Evolutionary conservation across 371 early-diverging fungal genomes (phyloP).

Genomic region (Umbelopsis sp.): DNA sequence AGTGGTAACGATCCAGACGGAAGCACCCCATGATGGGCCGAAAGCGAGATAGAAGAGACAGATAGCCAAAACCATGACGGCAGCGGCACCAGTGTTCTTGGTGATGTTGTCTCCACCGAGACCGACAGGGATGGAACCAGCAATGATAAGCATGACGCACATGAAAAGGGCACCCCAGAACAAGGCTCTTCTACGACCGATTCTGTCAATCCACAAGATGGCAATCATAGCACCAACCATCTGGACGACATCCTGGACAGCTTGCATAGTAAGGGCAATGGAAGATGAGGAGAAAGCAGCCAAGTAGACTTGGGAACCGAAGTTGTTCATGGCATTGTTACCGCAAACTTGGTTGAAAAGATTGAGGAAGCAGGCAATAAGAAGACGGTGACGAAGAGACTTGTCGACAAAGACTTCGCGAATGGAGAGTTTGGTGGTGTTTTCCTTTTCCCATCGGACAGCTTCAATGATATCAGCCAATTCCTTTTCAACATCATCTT

Average conservation of each 20-base stretch:
- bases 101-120: neutral
- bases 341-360: constrained; percentile 20
- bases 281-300: constrained; percentile 13
- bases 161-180: constrained; percentile 18
- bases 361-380: constrained; percentile 18
- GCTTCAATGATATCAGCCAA: constrained; percentile 15
- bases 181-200: constrained; percentile 14
- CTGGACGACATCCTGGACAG: constrained; percentile 16
- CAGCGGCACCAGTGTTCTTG: neutral
- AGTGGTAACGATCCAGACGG: constrained; percentile 14
- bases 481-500: constrained; percentile 4
- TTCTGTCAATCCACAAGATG: constrained; percentile 15
- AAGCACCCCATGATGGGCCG: constrained; percentile 20
- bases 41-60: constrained; percentile 18
- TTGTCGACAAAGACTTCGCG: constrained; percentile 5
- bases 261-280: constrained; percentile 17
- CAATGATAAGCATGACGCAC: constrained; percentile 2
- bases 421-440: constrained; percentile 5
- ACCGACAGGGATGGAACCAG: constrained; percentile 9
- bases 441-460: constrained; percentile 18
- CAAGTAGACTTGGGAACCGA: constrained; percentile 6
- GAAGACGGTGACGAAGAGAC: constrained; percentile 6
- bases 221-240: constrained; percentile 16
- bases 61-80: neutral
- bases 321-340: constrained; percentile 20